Evolutionary conservation across 345 rosid species (phyloP), one percentile per base, ranked within the genome.

Genomic region (Brassica nigra): DNA sequence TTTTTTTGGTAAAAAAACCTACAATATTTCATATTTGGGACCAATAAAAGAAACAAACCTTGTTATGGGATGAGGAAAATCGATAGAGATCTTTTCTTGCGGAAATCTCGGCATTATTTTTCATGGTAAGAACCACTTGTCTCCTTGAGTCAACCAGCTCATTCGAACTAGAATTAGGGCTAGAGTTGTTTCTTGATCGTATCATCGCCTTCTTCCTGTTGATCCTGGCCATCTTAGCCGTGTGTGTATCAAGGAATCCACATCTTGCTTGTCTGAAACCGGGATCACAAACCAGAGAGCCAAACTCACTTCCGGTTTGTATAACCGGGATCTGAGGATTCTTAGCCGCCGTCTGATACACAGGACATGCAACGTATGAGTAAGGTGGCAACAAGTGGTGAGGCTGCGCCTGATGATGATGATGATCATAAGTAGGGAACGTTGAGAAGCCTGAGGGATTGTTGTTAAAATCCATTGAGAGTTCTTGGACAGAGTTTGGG

Each of bases 201-300:
- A 84, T 89, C 70, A 91, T 86, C 5, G 95, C 97, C n/a, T 86
- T 73, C 78, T 86, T 93, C 68, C 98, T 68, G 58, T 83, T 86
- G 54, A 78, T 87, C 84, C 95, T 87, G 0, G 94, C 97, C 54
- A 86, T 18, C 88, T 86, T 90, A 0, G 89, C 84, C 62, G 4
- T 84, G 4, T 76, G 76, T 5, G 92, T 88, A 72, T 87, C 86
- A 52, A 54, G 12, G 63, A 11, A 47, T 2, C 76, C 81, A 63
- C 83, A 16, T 55, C 71, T 62, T 27, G 68, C 78, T 4, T 78
- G 72, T 74, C 87, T 72, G 75, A 82, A 34, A 66, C 85, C 69
- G 30, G 64, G 14, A 33, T 69, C 62, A 64, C 39, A 15, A 68
- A 52, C 79, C 66, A 62, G 1, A 29, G 75, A 74, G 62, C 75